Base-by-base conservation (phyloP, 441 rosid species). In the Bruguiera hainesii region DNA sequence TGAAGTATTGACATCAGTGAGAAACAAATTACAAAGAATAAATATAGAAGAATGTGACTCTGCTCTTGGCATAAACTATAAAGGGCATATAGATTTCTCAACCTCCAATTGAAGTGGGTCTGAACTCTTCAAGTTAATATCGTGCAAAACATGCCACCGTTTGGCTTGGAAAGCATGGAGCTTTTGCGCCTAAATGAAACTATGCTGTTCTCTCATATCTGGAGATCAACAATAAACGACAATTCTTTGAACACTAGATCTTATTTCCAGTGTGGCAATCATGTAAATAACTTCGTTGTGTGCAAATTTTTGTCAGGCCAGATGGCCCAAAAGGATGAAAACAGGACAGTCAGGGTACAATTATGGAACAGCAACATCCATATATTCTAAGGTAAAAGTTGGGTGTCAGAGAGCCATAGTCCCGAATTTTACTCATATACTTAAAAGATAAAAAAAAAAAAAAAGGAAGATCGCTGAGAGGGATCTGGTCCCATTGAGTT, bases 181-280 rank as follows among this genome's bases (percentile, higher is more conserved):
- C 25, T 8, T 37, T 68, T 63, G 58, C 58, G 72, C 39, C 74
- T 66, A 61, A 67, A 70, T 26, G 68, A 73, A 65, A 70, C 73
- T 33, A 7, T 33, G 9, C 37, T 7, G 37, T 33, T 7, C 7
- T 33, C 37, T 33, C 37, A 7, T 6, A 7, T 67, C 49, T 71
- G n/a, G 67, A 62, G 75, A 78, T 75, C 84, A 76, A 68, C 78
- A 70, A 59, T 64, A 74, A 61, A 74, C 64, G 82, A 84, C 85
- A 79, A 80, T 3, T 28, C 6, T 29, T 21, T 33, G 48, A 52
- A 56, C 58, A 57, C 61, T 33, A 33, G 37, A 33, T 7, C 37
- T 7, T 7, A 33, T 7, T 33, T 33, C 29, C 15, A 28, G 11
- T 46, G 37, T 7, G 37, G 48, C 48, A 42, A 9, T 11, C 37